phyloP scores from a whole-genome alignment of 106 monocot genomes.

The Vanilla planifolia region DNA sequence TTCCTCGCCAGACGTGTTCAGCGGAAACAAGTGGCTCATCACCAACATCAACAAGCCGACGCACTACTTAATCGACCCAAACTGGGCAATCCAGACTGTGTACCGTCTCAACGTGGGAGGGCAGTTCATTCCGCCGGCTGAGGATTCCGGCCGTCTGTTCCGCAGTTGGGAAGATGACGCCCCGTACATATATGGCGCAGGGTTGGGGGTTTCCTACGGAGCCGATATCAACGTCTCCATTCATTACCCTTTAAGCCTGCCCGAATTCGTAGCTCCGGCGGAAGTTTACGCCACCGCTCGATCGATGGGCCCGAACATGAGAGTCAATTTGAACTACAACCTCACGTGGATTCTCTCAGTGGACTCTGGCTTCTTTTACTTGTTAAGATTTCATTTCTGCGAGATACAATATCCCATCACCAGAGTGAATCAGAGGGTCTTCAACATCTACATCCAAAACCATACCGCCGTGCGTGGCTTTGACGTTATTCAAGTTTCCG shows the following conservation, averaged over 20 bases:
- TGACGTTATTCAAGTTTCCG: slow-evolving; percentile 25
- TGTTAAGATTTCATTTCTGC: slow-evolving; percentile 40
- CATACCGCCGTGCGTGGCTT: slow-evolving; percentile 8
- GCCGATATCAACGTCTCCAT: slow-evolving; percentile 14
- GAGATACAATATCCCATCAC: slow-evolving; percentile 32
- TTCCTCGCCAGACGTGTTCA: slow-evolving; percentile 40
- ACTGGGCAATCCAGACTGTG: slow-evolving; percentile 28
- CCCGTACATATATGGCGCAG: slow-evolving; percentile 31
- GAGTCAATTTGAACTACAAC: slow-evolving; percentile 46
- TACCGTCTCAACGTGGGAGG: slow-evolving; percentile 61
- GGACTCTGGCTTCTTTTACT: slow-evolving; percentile 36
- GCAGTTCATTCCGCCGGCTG: slow-evolving; percentile 15
- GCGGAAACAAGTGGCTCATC: not conserved
- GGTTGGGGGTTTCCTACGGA: slow-evolving; percentile 20
- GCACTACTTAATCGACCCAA: not conserved
- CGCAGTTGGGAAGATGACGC: slow-evolving; percentile 45
- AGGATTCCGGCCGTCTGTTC: slow-evolving; percentile 26
- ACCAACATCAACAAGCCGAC: not conserved
- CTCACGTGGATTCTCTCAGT: slow-evolving; percentile 50
- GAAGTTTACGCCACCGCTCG: slow-evolving; percentile 34
- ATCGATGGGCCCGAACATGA: slow-evolving; percentile 43
- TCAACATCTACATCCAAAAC: slow-evolving; percentile 44
- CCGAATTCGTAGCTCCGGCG: slow-evolving; percentile 23
- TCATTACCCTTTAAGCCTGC: not conserved
- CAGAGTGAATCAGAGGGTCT: slow-evolving; percentile 28